phyloP scores from a whole-genome alignment of 768 basidiomycete species.

The Auricularia heimuer region DNA sequence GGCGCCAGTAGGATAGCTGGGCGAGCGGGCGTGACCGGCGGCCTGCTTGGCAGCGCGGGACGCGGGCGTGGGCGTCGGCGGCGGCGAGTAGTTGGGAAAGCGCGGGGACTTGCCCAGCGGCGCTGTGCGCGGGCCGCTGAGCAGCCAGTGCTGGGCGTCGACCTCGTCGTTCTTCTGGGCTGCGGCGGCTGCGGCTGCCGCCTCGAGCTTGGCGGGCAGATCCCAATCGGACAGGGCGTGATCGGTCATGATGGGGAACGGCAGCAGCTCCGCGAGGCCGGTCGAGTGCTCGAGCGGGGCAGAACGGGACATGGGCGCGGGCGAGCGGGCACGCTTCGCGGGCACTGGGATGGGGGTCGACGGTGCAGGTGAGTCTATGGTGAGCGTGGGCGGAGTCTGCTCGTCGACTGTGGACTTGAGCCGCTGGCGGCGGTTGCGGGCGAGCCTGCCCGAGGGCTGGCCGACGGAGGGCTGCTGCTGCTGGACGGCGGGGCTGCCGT shows the following conservation, averaged over 20 bases:
- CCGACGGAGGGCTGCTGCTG: background rate
- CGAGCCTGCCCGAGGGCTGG: background rate
- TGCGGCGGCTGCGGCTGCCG: background rate
- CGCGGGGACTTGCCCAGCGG: background rate
- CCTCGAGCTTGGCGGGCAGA: background rate
- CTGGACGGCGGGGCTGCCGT: background rate
- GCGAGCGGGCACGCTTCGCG: background rate
- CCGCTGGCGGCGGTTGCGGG: background rate
- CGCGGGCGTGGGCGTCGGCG: background rate
- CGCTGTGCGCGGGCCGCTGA: background rate
- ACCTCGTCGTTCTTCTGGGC: background rate
- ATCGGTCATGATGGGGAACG: no score
- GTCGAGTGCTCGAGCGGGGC: background rate
- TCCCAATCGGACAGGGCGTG: background rate
- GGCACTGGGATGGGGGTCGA: background rate
- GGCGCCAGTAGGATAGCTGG: background rate
- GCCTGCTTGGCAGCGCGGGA: no score
- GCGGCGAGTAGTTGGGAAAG: background rate
- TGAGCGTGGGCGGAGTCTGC: background rate
- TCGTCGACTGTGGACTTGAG: background rate
- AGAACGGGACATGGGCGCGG: background rate
- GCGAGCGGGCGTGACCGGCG: background rate
- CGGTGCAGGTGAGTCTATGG: background rate
- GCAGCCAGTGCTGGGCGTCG: background rate
- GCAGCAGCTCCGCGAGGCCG: no score